Percentiles rank a stretch among this genome's conserved stretches.
Evolutionary conservation across 768 basidiomycete species (phyloP).

Genomic region (Auricularia sp.): DNA sequence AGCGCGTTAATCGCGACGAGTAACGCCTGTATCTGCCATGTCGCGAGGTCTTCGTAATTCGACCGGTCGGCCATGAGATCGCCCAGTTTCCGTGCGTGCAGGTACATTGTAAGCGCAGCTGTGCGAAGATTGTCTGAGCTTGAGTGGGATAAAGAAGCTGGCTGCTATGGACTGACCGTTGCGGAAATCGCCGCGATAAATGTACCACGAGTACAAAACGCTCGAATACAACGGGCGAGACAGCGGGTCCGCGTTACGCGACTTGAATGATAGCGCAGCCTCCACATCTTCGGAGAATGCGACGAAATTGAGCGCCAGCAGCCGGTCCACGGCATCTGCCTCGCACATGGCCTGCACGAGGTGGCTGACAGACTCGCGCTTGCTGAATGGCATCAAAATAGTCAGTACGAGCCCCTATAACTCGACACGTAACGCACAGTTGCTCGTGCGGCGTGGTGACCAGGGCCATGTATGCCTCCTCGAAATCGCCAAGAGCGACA

Average conservation of each 20-base stretch:
- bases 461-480: conserved; percentile 78
- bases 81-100: conserved; percentile 71
- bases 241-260: conserved; percentile 85
- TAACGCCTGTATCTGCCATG: conserved; percentile 70
- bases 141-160: neutral
- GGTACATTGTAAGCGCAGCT: conserved; percentile 93
- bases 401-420: neutral
- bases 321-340: conserved; percentile 62
- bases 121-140: conserved; percentile 6
- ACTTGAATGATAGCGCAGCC: conserved; percentile 80
- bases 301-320: conserved; percentile 76
- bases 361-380: conserved; percentile 69
- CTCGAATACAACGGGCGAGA: conserved; percentile 75
- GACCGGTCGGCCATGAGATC: conserved; percentile 25
- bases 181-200: conserved; percentile 77
- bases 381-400: conserved; percentile 34
- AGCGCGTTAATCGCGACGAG: conserved; percentile 84
- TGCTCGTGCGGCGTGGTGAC: conserved; percentile 64
- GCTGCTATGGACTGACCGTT: conserved; percentile 50
- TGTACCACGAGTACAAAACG: conserved; percentile 92
- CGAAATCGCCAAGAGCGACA: conserved; percentile 62
- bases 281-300: conserved; percentile 83
- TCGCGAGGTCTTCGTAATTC: conserved; percentile 40
- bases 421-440: conserved; percentile 45
- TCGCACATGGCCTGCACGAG: conserved; percentile 92